Conservation (phyloP, 2,329 filamentous ascomycete genomes). For the Epichloe glyceriae region DNA sequence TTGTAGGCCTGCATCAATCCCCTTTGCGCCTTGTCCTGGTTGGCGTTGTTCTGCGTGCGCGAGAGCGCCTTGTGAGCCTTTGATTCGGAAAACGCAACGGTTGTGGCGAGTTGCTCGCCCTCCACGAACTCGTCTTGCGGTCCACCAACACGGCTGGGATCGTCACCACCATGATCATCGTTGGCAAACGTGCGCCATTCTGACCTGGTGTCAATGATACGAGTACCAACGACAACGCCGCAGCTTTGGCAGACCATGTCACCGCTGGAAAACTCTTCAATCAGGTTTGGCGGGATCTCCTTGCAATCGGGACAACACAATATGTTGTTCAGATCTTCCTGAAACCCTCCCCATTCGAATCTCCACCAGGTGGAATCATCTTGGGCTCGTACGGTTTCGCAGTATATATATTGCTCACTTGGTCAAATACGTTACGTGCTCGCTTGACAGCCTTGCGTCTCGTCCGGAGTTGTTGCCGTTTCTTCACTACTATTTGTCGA, state of each 20-base stretch:
- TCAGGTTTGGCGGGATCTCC: constrained; percentile 79
- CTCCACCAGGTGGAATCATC: constrained; percentile 31
- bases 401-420: constrained; percentile 30
- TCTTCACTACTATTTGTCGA: constrained; percentile 17
- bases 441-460: constrained; percentile 21
- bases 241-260: constrained; percentile 91
- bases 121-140: constrained; percentile 81
- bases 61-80: constrained; percentile 61
- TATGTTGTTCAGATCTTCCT: constrained; percentile 75
- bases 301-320: constrained; percentile 85
- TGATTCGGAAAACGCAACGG: constrained; percentile 71
- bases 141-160: constrained; percentile 96
- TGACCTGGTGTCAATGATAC: constrained; percentile 88
- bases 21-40: constrained; percentile 74
- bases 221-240: constrained; percentile 78
- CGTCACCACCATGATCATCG: constrained; percentile 91
- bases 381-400: constrained; percentile 28
- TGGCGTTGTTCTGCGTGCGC: constrained; percentile 75
- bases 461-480: constrained; percentile 20
- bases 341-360: constrained; percentile 23
- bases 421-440: constrained; percentile 26
- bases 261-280: constrained; percentile 83
- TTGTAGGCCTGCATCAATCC: constrained; percentile 72
- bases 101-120: constrained; percentile 78
- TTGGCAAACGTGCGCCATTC: constrained; percentile 99